Base-by-base conservation (phyloP, 768 basidiomycete genomes). In the Amanita molliuscula region DNA sequence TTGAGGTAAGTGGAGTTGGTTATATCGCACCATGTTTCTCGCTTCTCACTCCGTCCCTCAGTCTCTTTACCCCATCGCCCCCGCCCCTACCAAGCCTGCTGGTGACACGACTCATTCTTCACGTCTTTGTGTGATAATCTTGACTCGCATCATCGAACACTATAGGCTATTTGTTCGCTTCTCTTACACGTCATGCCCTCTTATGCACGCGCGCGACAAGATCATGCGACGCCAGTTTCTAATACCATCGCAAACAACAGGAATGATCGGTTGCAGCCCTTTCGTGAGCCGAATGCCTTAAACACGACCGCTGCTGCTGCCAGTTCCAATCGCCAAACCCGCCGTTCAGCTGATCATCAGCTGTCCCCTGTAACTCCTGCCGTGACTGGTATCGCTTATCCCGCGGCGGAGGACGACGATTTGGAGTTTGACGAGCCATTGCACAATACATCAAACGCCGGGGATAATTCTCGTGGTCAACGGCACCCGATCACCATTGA, bases 311-410 rank as follows among this genome's bases (percentile, higher is more conserved):
- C 47, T 2, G 35, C 47, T 2, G 35, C 34, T 29, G 29, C 51
- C 21, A 28, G 33, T 34, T 45, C 35, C 26, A 49, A 26, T 15
- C 31, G 31, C 37, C 47, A 26, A 16, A 56, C 25, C 29, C 28
- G 38, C 23, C 26, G 20, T 34, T 38, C 65, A 61, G 52, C 56
- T 46, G 31, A 58, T 61, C 54, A 57, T 59, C 6, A 42, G 6
- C 31, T 23, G 9, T 68, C 70, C 20, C 70, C 72, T 38, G 63
- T 66, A 53, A 74, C 72, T 23, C 70, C 72, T 51, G 73, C 70
- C 23, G 71, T 76, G 29, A 74, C 74, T 21, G 72, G 73, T 35
- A 73, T 76, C 56, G 64, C 67, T 51, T 74, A 73, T 58, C 74
- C 74, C 18, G 65, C 69, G 34, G 63, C 64, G 21, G 61, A 69